A percentile compares a stretch with the other conserved stretches of the same genome.
Conservation (phyloP, 2,329 filamentous ascomycete genomes). For the Aotearoamyces nothofagi region DNA sequence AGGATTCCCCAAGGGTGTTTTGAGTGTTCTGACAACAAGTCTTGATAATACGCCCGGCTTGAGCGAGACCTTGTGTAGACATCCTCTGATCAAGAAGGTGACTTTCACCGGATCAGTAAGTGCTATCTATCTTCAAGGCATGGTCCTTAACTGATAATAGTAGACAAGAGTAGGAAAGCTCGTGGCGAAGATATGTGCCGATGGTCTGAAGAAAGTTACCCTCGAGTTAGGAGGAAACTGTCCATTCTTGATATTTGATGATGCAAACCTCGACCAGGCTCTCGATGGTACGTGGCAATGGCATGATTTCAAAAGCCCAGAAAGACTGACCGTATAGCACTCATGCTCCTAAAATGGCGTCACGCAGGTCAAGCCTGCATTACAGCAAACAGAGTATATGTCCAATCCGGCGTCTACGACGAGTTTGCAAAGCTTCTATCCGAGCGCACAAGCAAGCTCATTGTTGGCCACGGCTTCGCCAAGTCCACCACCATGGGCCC, state of each 20-base stretch:
- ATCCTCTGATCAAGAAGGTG: constrained; percentile 44
- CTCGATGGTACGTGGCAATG: constrained; percentile 25
- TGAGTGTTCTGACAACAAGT: constrained; percentile 45
- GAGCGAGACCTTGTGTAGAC: constrained; percentile 37
- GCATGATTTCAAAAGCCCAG: constrained; percentile 11
- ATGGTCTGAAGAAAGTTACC: constrained; percentile 48
- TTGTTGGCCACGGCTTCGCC: constrained; percentile 44
- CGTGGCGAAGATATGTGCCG: constrained; percentile 40
- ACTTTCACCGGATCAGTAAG: constrained; percentile 39
- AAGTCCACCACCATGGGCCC: constrained; percentile 43
- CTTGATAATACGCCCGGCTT: constrained; percentile 36
- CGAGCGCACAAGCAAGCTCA: constrained; percentile 34
- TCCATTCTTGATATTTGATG: constrained; percentile 48
- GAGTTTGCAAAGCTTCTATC: constrained; percentile 39
- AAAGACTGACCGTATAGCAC: constrained; percentile 9
- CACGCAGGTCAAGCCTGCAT: constrained; percentile 52
- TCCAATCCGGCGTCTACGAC: constrained; percentile 47
- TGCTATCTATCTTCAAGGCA: neutral
- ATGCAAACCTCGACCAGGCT: constrained; percentile 44
- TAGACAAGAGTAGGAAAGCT: constrained; percentile 44
- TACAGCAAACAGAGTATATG: constrained; percentile 48
- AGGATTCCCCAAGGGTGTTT: constrained; percentile 41
- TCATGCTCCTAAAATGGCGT: constrained; percentile 35
- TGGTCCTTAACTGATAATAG: no score
- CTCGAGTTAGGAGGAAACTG: constrained; percentile 51